Conservation (phyloP, 805 yeast genomes). For the Barnettozyma wickerhamii region DNA sequence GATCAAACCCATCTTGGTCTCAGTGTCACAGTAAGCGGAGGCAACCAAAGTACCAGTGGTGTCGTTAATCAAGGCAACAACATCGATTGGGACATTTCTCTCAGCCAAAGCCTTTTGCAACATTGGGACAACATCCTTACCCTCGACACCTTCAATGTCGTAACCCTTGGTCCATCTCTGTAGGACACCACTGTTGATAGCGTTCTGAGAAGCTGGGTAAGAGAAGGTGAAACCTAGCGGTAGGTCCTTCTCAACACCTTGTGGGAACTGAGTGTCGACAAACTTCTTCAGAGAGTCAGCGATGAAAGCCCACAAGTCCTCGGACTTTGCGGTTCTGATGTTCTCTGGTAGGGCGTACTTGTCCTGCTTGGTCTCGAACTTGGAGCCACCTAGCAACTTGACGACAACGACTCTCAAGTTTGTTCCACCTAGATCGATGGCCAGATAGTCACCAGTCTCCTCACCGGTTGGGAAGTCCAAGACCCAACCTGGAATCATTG, state of each 20-base stretch:
- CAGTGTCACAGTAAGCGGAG: conserved; percentile 85
- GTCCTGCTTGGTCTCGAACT: conserved; percentile 82
- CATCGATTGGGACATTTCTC: conserved; percentile 69
- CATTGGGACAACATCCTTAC: conserved; percentile 90
- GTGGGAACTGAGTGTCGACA: conserved; percentile 61
- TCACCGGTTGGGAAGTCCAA: conserved; percentile 88
- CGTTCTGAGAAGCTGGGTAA: conserved; percentile 80
- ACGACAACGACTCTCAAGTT: conserved; percentile 91
- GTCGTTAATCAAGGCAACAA: conserved; percentile 92
- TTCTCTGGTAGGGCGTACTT: conserved; percentile 75
- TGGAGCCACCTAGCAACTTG: conserved; percentile 73
- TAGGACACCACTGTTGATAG: conserved; percentile 79
- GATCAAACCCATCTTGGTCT: conserved; percentile 89
- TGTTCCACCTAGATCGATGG: conserved; percentile 97
- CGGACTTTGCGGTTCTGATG: conserved; percentile 75
- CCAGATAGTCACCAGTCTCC: conserved; percentile 85
- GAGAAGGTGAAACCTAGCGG: conserved; percentile 95
- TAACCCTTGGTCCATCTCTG: conserved; percentile 99
- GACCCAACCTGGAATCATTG: conserved; percentile 98
- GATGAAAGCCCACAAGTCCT: conserved; percentile 79
- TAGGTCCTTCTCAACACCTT: conserved; percentile 55
- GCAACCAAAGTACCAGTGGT: conserved; percentile 97
- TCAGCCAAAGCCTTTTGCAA: conserved; percentile 69
- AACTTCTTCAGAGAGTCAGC: conserved; percentile 77
- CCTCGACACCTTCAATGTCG: conserved; percentile 90